Evolutionary conservation across 768 basidiomycete genomes (phyloP).

Genomic region (Russula emetica): DNA sequence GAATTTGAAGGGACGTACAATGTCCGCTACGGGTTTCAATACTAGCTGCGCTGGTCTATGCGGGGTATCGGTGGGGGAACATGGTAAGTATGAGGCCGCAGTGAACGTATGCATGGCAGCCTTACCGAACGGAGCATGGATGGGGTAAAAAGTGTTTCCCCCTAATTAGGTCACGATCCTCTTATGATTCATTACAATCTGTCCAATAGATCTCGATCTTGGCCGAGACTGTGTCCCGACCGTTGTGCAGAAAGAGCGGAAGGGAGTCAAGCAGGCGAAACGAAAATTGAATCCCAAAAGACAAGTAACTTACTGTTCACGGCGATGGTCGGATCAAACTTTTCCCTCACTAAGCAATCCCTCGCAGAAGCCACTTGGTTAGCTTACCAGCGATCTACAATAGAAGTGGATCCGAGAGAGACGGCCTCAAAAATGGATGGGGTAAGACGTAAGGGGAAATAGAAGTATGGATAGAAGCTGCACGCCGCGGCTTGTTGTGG

Average conservation of each 20-base stretch:
- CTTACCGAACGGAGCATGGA: background rate
- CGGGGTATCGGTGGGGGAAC: background rate
- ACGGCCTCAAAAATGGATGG: background rate
- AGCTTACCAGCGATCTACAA: too few species aligned
- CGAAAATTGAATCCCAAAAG: background rate
- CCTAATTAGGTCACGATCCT: background rate
- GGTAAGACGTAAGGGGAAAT: background rate
- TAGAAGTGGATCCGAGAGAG: too few species aligned
- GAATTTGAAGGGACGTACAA: background rate
- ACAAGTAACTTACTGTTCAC: too few species aligned
- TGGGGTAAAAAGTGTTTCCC: background rate
- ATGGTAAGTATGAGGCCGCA: background rate
- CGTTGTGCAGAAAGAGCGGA: background rate
- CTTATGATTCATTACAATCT: too few species aligned
- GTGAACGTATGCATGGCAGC: background rate
- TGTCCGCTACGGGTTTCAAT: background rate
- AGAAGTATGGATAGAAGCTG: background rate
- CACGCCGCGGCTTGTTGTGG: background rate
- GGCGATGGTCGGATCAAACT: background rate
- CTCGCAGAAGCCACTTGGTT: background rate
- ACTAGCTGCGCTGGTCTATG: background rate
- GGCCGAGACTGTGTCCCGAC: too few species aligned
- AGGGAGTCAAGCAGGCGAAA: background rate
- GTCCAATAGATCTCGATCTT: background rate
- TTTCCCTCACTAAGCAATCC: background rate